Evolutionary conservation across 2,329 filamentous ascomycete genomes (phyloP).

Genomic region (Chaetomium strumarium): DNA sequence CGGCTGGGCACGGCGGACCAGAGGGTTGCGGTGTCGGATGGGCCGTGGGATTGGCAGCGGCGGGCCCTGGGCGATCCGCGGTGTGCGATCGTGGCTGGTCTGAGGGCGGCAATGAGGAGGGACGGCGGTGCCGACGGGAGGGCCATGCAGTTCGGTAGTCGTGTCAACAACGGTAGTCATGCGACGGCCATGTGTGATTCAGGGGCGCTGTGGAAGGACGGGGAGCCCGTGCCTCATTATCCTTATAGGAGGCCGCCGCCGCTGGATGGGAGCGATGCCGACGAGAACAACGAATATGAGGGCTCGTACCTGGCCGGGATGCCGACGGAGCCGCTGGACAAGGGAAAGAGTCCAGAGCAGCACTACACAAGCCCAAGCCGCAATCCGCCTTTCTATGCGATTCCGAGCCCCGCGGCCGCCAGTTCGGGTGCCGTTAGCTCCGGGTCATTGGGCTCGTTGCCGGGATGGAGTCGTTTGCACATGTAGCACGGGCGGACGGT

Average conservation of each 20-base stretch:
- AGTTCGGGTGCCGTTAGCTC: background rate
- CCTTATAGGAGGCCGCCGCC: constrained; percentile 15
- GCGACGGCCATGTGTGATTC: background rate
- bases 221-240: constrained; percentile 17
- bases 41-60: constrained; percentile 23
- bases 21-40: constrained; percentile 14
- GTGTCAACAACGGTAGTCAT: background rate
- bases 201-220: constrained; percentile 15
- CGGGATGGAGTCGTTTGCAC: constrained; percentile 7
- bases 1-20: constrained; percentile 23
- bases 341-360: constrained; percentile 9
- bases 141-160: background rate
- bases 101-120: constrained; percentile 12
- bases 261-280: constrained; percentile 10
- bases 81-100: constrained; percentile 12
- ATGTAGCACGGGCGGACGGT: background rate
- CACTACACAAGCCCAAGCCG: background rate
- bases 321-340: constrained; percentile 7
- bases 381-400: background rate
- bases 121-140: background rate
- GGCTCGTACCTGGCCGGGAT: constrained; percentile 14
- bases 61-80: constrained; percentile 16
- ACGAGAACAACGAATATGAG: constrained; percentile 18
- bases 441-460: background rate
- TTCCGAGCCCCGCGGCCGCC: background rate